phyloP scores from a whole-genome alignment of 768 basidiomycete genomes.

The Hericium coralloides region DNA sequence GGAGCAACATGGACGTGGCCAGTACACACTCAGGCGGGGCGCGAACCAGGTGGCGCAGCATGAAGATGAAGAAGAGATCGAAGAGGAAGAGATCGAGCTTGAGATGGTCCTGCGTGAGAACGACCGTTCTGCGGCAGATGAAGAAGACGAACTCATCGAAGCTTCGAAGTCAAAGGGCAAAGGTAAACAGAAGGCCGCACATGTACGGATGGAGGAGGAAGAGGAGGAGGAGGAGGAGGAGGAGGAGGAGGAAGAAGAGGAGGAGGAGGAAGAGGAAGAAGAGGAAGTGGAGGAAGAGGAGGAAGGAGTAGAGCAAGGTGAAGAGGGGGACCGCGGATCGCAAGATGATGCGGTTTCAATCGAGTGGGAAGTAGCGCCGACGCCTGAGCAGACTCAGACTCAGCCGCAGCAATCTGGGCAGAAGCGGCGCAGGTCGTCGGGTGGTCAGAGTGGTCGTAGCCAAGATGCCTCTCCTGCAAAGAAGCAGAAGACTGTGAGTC shows the following conservation, averaged over 20 bases:
- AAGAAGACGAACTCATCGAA: not conserved
- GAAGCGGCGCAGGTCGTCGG: not conserved
- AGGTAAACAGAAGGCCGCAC: too few species aligned
- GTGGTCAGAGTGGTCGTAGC: not conserved
- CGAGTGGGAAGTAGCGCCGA: not conserved
- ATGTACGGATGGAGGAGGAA: too few species aligned
- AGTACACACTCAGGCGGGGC: conserved; percentile 2
- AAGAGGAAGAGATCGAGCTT: not conserved
- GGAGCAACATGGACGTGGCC: conserved; percentile 8
- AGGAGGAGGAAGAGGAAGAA: not conserved
- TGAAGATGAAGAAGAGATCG: conserved; percentile 8
- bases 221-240: not conserved
- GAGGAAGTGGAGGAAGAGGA: too few species aligned
- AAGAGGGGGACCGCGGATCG: too few species aligned
- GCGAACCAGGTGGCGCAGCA: not conserved
- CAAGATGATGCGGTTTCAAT: too few species aligned
- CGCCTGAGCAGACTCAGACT: not conserved
- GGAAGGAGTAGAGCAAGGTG: too few species aligned
- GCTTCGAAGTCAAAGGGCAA: too few species aligned
- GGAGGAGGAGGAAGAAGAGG: too few species aligned
- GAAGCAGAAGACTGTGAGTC: not conserved
- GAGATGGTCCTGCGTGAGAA: too few species aligned
- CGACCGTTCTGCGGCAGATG: not conserved
- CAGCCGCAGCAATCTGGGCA: not conserved
- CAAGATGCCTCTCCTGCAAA: not conserved